phyloP scores from a whole-genome alignment of 106 monocot species.

The Amphibolis antarctica region DNA sequence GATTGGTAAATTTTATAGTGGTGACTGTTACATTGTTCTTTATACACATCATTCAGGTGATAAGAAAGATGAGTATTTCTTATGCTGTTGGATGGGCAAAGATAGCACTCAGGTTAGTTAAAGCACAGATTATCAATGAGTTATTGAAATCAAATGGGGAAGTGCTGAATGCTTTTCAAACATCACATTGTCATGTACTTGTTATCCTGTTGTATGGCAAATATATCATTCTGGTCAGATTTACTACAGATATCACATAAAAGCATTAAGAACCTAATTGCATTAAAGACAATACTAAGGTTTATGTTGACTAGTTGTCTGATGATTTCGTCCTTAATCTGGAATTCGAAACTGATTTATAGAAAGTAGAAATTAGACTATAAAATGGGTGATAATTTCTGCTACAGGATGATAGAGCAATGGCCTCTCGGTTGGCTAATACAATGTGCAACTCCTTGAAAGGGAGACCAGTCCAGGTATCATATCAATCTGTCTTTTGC shows the following conservation, averaged over 20 bases:
- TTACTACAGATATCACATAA: neutral
- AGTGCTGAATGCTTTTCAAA: no score
- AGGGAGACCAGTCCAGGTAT: slow-evolving; percentile 79
- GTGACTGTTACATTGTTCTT: slow-evolving; percentile 90
- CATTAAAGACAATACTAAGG: no score
- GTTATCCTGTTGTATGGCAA: slow-evolving; percentile 81
- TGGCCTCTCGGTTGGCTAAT: slow-evolving; percentile 68
- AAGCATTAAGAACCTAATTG: no score
- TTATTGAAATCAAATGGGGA: slow-evolving; percentile 85
- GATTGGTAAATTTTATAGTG: slow-evolving; percentile 88
- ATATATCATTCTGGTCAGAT: slow-evolving; percentile 21
- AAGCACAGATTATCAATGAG: no score
- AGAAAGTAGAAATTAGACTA: neutral
- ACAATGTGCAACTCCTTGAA: slow-evolving; percentile 83
- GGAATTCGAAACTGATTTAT: neutral
- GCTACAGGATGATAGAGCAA: slow-evolving; percentile 71
- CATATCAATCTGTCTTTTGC: neutral
- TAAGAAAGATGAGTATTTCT: slow-evolving; percentile 91
- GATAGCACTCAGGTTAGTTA: slow-evolving; percentile 69
- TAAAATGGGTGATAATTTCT: neutral
- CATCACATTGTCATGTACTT: no score
- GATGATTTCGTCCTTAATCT: no score
- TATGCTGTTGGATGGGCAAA: slow-evolving; percentile 84
- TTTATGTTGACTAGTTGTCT: no score
- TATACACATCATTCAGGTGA: slow-evolving; percentile 82